Percentiles rank a stretch among this genome's conserved stretches.
phyloP scores from a whole-genome alignment of 805 yeast species.

The Kodamaea sagamina region DNA sequence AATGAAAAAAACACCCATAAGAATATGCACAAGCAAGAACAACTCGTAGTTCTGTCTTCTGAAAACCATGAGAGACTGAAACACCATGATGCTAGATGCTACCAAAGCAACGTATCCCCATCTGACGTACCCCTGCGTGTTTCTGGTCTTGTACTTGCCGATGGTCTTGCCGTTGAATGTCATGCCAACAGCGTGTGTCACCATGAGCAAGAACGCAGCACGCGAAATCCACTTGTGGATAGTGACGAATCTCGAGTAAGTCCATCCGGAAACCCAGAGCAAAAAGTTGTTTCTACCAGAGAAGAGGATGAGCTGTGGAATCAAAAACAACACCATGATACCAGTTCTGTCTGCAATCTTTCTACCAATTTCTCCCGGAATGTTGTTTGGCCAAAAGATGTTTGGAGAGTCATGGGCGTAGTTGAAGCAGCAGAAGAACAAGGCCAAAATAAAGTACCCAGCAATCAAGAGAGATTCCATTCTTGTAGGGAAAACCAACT shows the following conservation, averaged over 20 bases:
- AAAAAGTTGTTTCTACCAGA: conserved; percentile 47
- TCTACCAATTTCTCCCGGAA: conserved; percentile 35
- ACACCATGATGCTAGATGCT: conserved; percentile 42
- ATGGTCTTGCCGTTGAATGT: conserved; percentile 35
- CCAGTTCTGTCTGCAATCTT: conserved; percentile 58
- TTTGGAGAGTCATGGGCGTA: conserved; percentile 28
- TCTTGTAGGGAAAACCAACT: conserved; percentile 52
- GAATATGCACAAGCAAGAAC: conserved; percentile 35
- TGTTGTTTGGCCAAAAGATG: conserved; percentile 24
- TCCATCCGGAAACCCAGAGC: conserved; percentile 28
- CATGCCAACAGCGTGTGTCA: conserved; percentile 50
- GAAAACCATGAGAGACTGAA: conserved; percentile 52
- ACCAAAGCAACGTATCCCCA: conserved; percentile 37
- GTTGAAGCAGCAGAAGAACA: conserved; percentile 30
- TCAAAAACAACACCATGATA: conserved; percentile 48
- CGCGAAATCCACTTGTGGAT: conserved; percentile 71
- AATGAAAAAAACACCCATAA: conserved; percentile 45
- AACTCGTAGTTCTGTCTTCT: conserved; percentile 59
- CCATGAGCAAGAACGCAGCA: conserved; percentile 46
- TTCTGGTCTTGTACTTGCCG: conserved; percentile 35
- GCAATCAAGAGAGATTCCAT: conserved; percentile 48
- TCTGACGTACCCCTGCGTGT: conserved; percentile 28
- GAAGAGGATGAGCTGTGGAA: conserved; percentile 62
- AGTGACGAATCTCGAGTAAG: conserved; percentile 56
- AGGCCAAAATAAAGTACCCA: conserved; percentile 37